Percentiles rank a stretch among this genome's conserved stretches.
These are phyloP conservation scores for Trichosporon sp. DNA, from an alignment of 1,284 basidiomycete genomes.

Conservation along the genomic window DNA sequence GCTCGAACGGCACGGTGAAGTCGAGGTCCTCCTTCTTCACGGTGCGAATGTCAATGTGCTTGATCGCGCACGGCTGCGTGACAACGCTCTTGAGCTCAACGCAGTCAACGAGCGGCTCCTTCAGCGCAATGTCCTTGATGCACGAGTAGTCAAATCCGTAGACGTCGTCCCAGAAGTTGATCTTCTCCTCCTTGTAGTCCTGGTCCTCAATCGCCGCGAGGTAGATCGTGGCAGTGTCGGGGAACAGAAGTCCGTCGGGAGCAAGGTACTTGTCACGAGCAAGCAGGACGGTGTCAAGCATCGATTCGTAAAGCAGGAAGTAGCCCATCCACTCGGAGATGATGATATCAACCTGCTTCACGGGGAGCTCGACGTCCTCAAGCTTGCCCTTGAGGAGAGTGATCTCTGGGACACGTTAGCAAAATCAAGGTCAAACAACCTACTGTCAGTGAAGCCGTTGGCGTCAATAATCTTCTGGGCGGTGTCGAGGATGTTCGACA, in stretches of 20 bases:
- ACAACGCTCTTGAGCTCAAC: conserved; percentile 91
- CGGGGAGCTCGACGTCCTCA: conserved; percentile 80
- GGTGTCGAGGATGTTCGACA: conserved; percentile 99
- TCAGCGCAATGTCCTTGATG: conserved; percentile 97
- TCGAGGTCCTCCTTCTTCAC: conserved; percentile 92
- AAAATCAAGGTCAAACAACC: conserved; percentile 42
- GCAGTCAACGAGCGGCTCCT: conserved; percentile 95
- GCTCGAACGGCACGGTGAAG: conserved; percentile 74
- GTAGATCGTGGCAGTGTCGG: conserved; percentile 89
- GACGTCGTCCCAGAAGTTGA: conserved; percentile 99
- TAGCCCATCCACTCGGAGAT: conserved; percentile 68
- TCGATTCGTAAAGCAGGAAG: conserved; percentile 85
- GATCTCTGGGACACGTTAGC: conserved; percentile 60
- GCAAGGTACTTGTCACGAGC: conserved; percentile 96
- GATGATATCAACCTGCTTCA: conserved; percentile 93
- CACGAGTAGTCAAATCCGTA: conserved; percentile 99
- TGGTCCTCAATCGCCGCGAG: conserved; percentile 97
- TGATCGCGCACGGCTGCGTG: conserved; percentile 80
- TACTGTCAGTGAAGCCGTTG: conserved; percentile 90
- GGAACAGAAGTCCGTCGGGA: conserved; percentile 87
- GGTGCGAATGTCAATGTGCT: conserved; percentile 86
- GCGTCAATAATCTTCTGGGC: conserved; percentile 93
- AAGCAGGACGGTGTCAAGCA: conserved; percentile 96
- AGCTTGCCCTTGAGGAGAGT: conserved; percentile 97
- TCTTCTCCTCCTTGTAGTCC: conserved; percentile 99